These are phyloP conservation scores for Medicago ruthenica DNA, from an alignment of 306 rosid genomes.

Conservation along the genomic window DNA sequence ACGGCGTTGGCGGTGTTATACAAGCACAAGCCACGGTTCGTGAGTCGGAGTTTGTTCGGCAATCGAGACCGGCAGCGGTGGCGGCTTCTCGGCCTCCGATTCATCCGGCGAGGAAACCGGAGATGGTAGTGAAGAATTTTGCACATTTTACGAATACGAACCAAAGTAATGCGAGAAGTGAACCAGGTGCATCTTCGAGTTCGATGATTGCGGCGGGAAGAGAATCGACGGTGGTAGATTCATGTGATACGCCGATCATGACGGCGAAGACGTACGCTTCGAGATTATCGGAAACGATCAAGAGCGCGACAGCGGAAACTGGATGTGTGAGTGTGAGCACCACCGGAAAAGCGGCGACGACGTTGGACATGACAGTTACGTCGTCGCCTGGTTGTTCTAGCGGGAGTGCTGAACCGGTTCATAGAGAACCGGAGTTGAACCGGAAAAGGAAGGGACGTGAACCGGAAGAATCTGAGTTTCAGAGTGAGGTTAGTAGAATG, in stretches of 20 bases:
- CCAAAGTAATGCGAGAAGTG: slow-evolving; percentile 33
- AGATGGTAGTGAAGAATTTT: slow-evolving; percentile 44
- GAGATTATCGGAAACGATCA: slow-evolving; percentile 29
- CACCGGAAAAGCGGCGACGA: slow-evolving; percentile 39
- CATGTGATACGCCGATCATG: slow-evolving; percentile 55
- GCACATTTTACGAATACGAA: slow-evolving; percentile 49
- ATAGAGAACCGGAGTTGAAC: slow-evolving; percentile 45
- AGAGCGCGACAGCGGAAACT: slow-evolving; percentile 22
- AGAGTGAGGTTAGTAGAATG: slow-evolving; percentile 55
- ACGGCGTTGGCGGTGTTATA: neutral
- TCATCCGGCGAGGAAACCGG: slow-evolving; percentile 45
- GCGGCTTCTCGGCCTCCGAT: slow-evolving; percentile 51
- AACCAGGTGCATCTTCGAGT: slow-evolving; percentile 47
- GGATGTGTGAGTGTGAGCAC: slow-evolving; percentile 34
- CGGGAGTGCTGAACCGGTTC: slow-evolving; percentile 53
- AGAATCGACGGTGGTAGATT: slow-evolving; percentile 60
- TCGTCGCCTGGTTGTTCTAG: slow-evolving; percentile 67
- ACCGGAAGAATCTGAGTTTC: slow-evolving; percentile 57
- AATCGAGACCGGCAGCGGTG: neutral
- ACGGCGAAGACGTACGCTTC: slow-evolving; percentile 28
- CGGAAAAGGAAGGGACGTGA: slow-evolving; percentile 70
- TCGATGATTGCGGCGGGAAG: slow-evolving; percentile 45
- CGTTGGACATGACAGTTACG: slow-evolving; percentile 55
- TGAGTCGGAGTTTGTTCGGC: slow-evolving; percentile 28
- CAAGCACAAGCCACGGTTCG: slow-evolving; percentile 22